Percentiles rank a stretch among this genome's conserved stretches.
phyloP scores from a whole-genome alignment of 1,139 yeast species.

The Pichia sp. region DNA sequence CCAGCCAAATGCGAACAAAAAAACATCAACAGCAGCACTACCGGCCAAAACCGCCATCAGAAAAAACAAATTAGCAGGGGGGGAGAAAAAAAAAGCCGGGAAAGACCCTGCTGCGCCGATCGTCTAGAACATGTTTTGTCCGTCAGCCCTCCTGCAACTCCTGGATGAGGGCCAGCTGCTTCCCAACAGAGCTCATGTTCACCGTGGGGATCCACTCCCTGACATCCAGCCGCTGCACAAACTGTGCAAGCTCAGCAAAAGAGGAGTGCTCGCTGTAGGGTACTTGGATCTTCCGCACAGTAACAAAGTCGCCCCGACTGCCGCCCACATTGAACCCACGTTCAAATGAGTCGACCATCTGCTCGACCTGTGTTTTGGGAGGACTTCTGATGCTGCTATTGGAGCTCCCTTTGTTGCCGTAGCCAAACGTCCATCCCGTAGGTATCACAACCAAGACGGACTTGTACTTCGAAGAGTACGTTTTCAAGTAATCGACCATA shows the following conservation, averaged over 20 bases:
- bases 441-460: slow-evolving; percentile 67
- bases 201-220: slow-evolving; percentile 76
- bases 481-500: slow-evolving; percentile 48
- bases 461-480: slow-evolving; percentile 45
- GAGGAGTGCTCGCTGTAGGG: slow-evolving; percentile 96
- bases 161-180: neutral
- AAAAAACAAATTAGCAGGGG: slow-evolving; percentile 1
- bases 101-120: neutral
- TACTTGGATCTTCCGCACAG: slow-evolving; percentile 35
- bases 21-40: neutral
- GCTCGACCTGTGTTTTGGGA: neutral
- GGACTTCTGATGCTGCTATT: neutral
- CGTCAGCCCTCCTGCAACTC: neutral
- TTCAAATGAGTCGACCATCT: slow-evolving; percentile 5
- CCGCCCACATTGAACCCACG: slow-evolving; percentile 9
- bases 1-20: slow-evolving; percentile 1
- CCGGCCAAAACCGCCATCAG: slow-evolving; percentile 1
- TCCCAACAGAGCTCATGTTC: neutral
- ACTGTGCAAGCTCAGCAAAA: slow-evolving; percentile 68
- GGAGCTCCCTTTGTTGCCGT: neutral
- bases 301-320: slow-evolving; percentile 1
- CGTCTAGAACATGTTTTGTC: neutral
- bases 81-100: neutral
- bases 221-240: slow-evolving; percentile 51
- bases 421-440: slow-evolving; percentile 78